These are phyloP conservation scores for Strigomonas galati DNA, from an alignment of 208 protist genomes.

Conservation along the genomic window DNA sequence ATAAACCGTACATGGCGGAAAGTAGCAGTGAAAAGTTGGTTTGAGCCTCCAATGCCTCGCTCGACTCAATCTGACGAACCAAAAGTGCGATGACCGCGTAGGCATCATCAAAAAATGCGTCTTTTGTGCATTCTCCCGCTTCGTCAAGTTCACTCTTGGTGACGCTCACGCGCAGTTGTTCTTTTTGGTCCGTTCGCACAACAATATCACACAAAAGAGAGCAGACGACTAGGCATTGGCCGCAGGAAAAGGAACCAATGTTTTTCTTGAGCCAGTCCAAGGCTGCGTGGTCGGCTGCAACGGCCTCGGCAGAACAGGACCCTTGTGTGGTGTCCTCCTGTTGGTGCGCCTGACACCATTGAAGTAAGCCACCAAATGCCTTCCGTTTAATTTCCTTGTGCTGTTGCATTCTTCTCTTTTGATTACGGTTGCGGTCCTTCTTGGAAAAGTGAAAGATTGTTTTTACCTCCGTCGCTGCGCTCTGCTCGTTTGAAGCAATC, in stretches of 20 bases:
- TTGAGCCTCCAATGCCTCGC: constrained; percentile 65
- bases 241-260: constrained; percentile 50
- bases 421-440: background rate
- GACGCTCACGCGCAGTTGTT: too few species aligned
- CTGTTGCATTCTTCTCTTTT: background rate
- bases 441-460: background rate
- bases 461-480: background rate
- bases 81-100: constrained; percentile 19
- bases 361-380: constrained; percentile 3
- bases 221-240: constrained; percentile 64
- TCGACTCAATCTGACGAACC: constrained; percentile 20
- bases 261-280: constrained; percentile 52
- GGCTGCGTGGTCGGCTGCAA: constrained; percentile 29
- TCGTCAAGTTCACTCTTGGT: too few species aligned
- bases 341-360: constrained; percentile 10
- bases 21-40: constrained; percentile 48
- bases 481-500: background rate
- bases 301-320: background rate
- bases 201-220: constrained; percentile 73
- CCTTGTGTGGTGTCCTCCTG: background rate
- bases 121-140: too few species aligned
- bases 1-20: constrained; percentile 53
- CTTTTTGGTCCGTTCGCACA: constrained; percentile 9
- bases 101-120: background rate
- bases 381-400: constrained; percentile 7